Evolutionary conservation across 2,329 filamentous ascomycete species (phyloP), one percentile per base, ranked within the genome.

Genomic region (Pseudogymnoascus destructans): DNA sequence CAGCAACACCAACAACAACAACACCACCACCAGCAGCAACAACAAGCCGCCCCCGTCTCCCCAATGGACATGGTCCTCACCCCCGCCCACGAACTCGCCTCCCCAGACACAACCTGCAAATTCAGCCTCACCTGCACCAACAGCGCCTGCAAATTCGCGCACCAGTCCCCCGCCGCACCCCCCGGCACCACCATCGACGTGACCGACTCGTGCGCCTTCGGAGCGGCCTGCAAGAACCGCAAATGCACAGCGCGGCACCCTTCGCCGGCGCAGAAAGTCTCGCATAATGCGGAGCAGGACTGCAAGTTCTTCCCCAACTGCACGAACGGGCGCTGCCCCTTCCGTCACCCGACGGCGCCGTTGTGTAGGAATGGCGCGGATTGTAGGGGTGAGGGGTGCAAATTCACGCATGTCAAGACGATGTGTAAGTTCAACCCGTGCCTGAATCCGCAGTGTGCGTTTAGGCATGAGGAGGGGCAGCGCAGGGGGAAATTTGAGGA

Each of bases 241-340:
- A 97, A 97, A 74, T 98, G 93, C 69, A 87, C 87, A 7, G 91
- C 81, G 27, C 87, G 89, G 60, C 93, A 98, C 71, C 93, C 93
- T 2, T 96, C 91, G 5, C 93, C 93, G 1, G 90, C 92, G 5
- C 80, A 87, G 65, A 88, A 84, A 70, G 74, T 81, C 57, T 83
- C 85, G 23, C 88, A 92, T 69, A 87, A 95, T 73, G 79, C 83
- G 60, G 87, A 93, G 70, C 84, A 87, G 70, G 85, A 95, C 67
- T 95, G 91, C 80, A 89, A 86, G 68, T 95, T 90, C 77, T 95
- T 82, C 71, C 89, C 91, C 60, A 89, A 95, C 73, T 95, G 90
- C 76, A 86, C 89, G 55, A 96, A 97, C 71, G 80, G 85, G 7
- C 79, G 81, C 65, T 98, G 93, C 69, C 82, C 87, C 1, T 98